Conservation (phyloP, 768 basidiomycete species). For the Lepiota brunneoincarnata region DNA sequence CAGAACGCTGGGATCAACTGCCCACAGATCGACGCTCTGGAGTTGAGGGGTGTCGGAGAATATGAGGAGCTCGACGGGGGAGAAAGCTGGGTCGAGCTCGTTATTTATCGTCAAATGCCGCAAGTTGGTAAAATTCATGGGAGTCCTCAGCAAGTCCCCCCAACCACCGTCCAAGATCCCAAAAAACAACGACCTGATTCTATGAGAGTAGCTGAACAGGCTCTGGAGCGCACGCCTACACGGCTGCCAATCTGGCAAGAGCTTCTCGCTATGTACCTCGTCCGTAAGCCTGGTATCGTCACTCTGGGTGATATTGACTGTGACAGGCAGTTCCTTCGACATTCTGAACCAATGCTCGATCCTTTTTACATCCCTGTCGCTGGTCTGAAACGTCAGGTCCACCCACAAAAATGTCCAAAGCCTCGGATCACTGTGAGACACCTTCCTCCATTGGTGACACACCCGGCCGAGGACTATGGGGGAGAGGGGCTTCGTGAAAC, state of each 20-base stretch:
- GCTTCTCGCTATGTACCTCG: slow-evolving; percentile 12
- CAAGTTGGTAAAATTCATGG: slow-evolving; percentile 4
- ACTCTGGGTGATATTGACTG: slow-evolving; percentile 9
- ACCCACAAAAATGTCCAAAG: slow-evolving; percentile 13
- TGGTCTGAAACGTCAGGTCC: slow-evolving; percentile 11
- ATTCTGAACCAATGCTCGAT: slow-evolving; percentile 12
- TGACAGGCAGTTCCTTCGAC: slow-evolving; percentile 4
- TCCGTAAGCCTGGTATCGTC: slow-evolving; percentile 12
- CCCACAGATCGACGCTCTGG: slow-evolving; percentile 10
- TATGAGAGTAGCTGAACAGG: slow-evolving; percentile 1
- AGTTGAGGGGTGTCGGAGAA: slow-evolving; percentile 6
- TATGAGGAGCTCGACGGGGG: slow-evolving; percentile 4
- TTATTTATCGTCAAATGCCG: slow-evolving; percentile 8
- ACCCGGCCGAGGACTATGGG: slow-evolving; percentile 10
- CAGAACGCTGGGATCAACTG: slow-evolving; percentile 5
- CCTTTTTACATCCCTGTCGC: slow-evolving; percentile 1
- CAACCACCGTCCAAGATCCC: slow-evolving; percentile 13
- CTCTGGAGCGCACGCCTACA: slow-evolving; percentile 6
- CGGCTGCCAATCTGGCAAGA: slow-evolving; percentile 13
- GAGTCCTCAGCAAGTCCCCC: slow-evolving; percentile 10
- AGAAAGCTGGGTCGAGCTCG: slow-evolving; percentile 9
- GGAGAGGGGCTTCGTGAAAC: slow-evolving; percentile 8
- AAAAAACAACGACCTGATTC: slow-evolving; percentile 8
- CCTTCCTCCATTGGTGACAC: slow-evolving; percentile 9
- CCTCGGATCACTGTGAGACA: slow-evolving; percentile 5